Base-by-base conservation (phyloP, 345 rosid species). In the Gossypium mustelinum region DNA sequence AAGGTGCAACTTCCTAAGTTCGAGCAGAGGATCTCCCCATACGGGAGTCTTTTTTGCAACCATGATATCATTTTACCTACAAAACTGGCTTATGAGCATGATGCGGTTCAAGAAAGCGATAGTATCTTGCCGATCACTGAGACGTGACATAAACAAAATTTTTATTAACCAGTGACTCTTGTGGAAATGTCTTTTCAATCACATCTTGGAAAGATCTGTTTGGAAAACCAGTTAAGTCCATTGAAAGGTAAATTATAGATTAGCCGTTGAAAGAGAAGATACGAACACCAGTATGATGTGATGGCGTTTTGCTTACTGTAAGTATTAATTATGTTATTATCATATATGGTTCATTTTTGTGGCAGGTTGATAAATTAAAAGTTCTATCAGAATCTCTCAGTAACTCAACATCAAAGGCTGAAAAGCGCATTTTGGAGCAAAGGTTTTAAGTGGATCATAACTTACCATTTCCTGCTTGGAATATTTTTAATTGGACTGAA, bases 341-440 rank as follows among this genome's bases (percentile, higher is more conserved):
- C 52, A 52, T 29, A 54, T 48, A 55, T 48, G 13, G 64, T 65
- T 47, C 39, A 48, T 64, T 78, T 70, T 60, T 78, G 34, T 71
- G 85, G 78, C 89, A 95, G 98, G 85, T 93, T 11, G 87, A 92
- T 75, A 95, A 90, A 79, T 86, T 95, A 80, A 92, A 89, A 80
- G 81, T 95, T 78, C 79, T 95, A 76, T 87, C 92, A 3, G 98
- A 92, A 80, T 90, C 98, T 73, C 96, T 92, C 27, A 78, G 82
- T 68, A 89, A 86, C 76, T 90, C 97, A 14, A 87, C 90, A 50
- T 80, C 87, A 45, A 88, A 90, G 85, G 93, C 95, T 39, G 96
- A 90, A 82, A 89, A 78, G 61, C 91, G 96, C 81, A 89, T 92
- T 45, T 73, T 84, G 74, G 97, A 95, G 61, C 85, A 92, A 81